Percentiles rank a stretch among this genome's conserved stretches.
Evolutionary conservation across 805 yeast genomes (phyloP).

Genomic region (Candida nitratophila): DNA sequence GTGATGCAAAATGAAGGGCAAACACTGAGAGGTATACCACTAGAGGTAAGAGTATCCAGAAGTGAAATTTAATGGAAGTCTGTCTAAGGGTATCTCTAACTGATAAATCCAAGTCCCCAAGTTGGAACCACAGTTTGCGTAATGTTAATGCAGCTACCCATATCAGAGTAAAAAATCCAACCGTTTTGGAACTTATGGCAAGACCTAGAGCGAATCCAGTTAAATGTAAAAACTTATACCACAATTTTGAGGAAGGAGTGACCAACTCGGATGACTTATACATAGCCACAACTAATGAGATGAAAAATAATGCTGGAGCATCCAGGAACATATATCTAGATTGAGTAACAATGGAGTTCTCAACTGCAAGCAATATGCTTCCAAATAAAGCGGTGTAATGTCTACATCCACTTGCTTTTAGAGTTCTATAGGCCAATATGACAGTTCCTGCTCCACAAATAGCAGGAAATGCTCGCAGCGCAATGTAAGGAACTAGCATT

Average conservation of each 20-base stretch:
- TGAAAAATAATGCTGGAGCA: constrained; percentile 36
- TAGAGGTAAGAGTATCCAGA: constrained; percentile 48
- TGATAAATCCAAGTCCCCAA: constrained; percentile 59
- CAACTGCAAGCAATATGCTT: constrained; percentile 46
- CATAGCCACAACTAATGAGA: constrained; percentile 35
- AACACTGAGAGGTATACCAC: constrained; percentile 51
- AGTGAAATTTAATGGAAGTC: constrained; percentile 29
- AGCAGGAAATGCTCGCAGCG: constrained; percentile 53
- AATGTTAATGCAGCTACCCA: constrained; percentile 51
- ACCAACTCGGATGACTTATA: constrained; percentile 20
- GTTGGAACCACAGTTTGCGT: constrained; percentile 54
- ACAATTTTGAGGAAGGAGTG: constrained; percentile 37
- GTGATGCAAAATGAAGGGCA: constrained; percentile 44
- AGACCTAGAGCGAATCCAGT: constrained; percentile 48
- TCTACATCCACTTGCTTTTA: constrained; percentile 51
- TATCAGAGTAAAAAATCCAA: constrained; percentile 58
- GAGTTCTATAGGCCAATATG: constrained; percentile 44
- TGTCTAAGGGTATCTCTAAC: constrained; percentile 32
- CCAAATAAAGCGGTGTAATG: constrained; percentile 43
- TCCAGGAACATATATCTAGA: constrained; percentile 47
- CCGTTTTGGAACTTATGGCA: constrained; percentile 57
- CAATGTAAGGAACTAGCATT: constrained; percentile 36
- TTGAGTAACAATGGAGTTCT: constrained; percentile 58
- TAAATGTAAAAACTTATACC: constrained; percentile 45
- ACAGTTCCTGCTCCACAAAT: constrained; percentile 47